Conservation (phyloP, 306 rosid genomes). For the Fragaria iinumae region DNA sequence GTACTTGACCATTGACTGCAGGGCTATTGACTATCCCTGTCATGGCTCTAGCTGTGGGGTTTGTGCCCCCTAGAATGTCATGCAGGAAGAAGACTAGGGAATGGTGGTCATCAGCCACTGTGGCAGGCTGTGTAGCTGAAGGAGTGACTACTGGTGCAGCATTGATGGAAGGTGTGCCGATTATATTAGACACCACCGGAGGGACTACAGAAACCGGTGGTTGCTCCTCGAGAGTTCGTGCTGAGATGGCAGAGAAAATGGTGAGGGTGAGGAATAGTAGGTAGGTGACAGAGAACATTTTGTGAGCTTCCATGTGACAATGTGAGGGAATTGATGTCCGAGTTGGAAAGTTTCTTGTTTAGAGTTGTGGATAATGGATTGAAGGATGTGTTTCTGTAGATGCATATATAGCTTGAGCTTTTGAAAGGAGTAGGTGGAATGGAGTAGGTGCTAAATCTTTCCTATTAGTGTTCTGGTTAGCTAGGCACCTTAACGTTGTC, state of each 20-base stretch:
- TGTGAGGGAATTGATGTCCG: background rate
- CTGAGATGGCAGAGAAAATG: constrained; percentile 26
- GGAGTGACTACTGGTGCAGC: constrained; percentile 28
- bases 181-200: constrained; percentile 10
- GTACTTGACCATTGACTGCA: constrained; percentile 66
- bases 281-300: background rate
- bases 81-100: constrained; percentile 68
- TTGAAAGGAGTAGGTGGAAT: constrained; percentile 27
- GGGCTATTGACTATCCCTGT: constrained; percentile 74
- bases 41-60: constrained; percentile 67
- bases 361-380: background rate
- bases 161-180: constrained; percentile 23
- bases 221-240: constrained; percentile 38
- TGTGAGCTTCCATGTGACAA: constrained; percentile 31
- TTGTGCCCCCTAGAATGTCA: constrained; percentile 75
- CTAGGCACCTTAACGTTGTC: background rate
- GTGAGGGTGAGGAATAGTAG: constrained; percentile 30
- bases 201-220: background rate
- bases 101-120: constrained; percentile 27
- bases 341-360: background rate
- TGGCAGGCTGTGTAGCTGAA: constrained; percentile 20
- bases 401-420: constrained; percentile 14
- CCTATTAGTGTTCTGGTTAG: constrained; percentile 9
- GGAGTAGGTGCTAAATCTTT: constrained; percentile 24
- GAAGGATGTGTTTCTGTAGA: constrained; percentile 8